Conservation (phyloP, 768 basidiomycete species). For the Hirschioporus abietinus region DNA sequence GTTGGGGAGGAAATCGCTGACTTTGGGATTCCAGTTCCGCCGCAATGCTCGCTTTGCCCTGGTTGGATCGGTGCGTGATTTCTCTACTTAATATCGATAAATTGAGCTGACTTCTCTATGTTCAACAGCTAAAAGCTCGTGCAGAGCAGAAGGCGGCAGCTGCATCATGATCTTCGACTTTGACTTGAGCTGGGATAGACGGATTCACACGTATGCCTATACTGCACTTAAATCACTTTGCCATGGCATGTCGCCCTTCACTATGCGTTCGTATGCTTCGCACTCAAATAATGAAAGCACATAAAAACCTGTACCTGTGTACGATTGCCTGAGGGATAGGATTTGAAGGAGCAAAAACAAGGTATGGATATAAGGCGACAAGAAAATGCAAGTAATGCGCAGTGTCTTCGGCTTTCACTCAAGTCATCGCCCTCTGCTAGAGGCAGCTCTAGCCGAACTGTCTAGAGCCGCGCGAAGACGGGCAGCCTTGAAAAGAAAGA, state of each 20-base stretch:
- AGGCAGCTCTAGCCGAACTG: constrained; percentile 23
- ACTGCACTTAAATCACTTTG: constrained; percentile 9
- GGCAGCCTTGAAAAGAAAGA: constrained; percentile 44
- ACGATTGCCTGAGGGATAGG: constrained; percentile 18
- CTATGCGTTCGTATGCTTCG: neutral
- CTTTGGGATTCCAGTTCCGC: constrained; percentile 56
- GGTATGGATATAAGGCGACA: neutral
- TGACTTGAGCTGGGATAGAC: constrained; percentile 1
- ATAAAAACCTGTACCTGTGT: constrained; percentile 21
- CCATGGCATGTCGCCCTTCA: constrained; percentile 2
- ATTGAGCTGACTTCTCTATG: no score
- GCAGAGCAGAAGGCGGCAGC: constrained; percentile 44
- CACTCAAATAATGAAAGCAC: constrained; percentile 20
- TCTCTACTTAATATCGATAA: neutral
- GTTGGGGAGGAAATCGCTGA: constrained; percentile 8
- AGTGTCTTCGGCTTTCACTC: no score
- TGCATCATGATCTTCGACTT: constrained; percentile 29
- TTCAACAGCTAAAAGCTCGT: constrained; percentile 58
- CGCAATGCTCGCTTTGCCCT: constrained; percentile 74
- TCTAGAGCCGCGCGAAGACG: constrained; percentile 64
- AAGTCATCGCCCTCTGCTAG: neutral
- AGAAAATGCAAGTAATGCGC: neutral
- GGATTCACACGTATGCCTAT: neutral
- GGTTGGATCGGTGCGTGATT: constrained; percentile 60
- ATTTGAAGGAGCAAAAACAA: constrained; percentile 5